Base-by-base conservation (phyloP, 345 rosid species). In the Punica granatum region DNA sequence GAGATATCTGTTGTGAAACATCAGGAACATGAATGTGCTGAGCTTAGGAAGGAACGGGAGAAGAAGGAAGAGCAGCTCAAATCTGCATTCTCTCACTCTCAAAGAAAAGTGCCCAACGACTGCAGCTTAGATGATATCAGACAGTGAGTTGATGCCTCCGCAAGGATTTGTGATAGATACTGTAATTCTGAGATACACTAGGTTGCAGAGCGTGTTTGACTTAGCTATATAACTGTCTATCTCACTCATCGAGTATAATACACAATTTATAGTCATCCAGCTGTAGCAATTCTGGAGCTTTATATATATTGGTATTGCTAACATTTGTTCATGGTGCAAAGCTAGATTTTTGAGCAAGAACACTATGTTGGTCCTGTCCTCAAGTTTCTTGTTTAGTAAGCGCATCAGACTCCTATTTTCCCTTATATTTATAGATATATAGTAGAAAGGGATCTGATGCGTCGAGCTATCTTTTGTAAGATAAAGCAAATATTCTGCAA, bases 11-110 rank as follows among this genome's bases (percentile, higher is more conserved):
- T 53, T 0, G 1, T 32, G 39, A 60, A 65, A 42, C 73, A 73
- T 54, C 76, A 92, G 98, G 92, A 90, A 60, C 80, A 73, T 16
- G 83, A 88, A 60, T 82, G 86, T 71, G 75, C 67, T 72, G 74
- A 85, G 74, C 92, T 80, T 64, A 85, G 64, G 73, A 85, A 84
- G 78, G 83, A 82, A 39, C 75, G 74, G 73, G 66, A 19, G 32
- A 77, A 72, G 68, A 76, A 63, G 25, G 80, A 77, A 42, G 72
- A 68, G 36, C 67, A 73, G 64, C 26, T 64, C 43, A 78, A 70
- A 23, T 67, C 34, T 66, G 35, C 39, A 49, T 32, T 13, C 72
- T 64, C 71, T 65, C 66, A 48, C 9, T 66, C 34, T 65, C 79
- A 73, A 36, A 75, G 64, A 53, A 67, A 60, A 46, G 65, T 68